Evolutionary conservation across 257 asterid species (phyloP).

Genomic region (Capsicum chinense): DNA sequence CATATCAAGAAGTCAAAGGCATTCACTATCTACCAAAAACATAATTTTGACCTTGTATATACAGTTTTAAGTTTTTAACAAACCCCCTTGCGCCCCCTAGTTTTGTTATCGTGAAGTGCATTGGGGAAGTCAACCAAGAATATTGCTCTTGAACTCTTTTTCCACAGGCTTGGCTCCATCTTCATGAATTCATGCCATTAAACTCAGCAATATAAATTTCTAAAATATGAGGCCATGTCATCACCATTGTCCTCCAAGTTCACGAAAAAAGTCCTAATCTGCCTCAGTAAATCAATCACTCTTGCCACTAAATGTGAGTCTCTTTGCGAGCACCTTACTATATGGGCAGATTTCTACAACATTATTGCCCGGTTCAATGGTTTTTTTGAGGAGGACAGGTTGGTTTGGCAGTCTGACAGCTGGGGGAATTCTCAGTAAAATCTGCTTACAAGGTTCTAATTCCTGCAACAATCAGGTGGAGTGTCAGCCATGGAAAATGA

Average conservation of each 20-base stretch:
- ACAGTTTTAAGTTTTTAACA: background rate
- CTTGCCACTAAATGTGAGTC: background rate
- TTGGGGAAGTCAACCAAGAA: background rate
- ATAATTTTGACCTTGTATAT: background rate
- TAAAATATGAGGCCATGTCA: background rate
- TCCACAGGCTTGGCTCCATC: background rate
- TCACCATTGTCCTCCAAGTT: background rate
- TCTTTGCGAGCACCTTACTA: too few relatives aligned
- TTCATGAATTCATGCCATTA: background rate
- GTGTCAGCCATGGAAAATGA: too few relatives aligned
- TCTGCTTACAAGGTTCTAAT: too few relatives aligned
- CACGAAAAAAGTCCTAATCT: background rate
- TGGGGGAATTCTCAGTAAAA: too few relatives aligned
- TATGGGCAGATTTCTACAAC: too few relatives aligned
- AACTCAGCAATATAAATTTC: background rate
- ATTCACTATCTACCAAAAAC: background rate
- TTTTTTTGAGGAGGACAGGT: too few relatives aligned
- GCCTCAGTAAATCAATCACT: conserved; percentile 8
- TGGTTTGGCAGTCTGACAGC: too few relatives aligned
- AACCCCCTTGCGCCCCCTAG: background rate
- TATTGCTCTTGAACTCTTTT: background rate
- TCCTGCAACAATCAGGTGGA: too few relatives aligned
- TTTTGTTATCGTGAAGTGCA: background rate
- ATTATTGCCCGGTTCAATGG: too few relatives aligned
- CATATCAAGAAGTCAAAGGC: background rate